Conservation (phyloP, 352 stramenopile species). For the Phytophthora podocarpi region DNA sequence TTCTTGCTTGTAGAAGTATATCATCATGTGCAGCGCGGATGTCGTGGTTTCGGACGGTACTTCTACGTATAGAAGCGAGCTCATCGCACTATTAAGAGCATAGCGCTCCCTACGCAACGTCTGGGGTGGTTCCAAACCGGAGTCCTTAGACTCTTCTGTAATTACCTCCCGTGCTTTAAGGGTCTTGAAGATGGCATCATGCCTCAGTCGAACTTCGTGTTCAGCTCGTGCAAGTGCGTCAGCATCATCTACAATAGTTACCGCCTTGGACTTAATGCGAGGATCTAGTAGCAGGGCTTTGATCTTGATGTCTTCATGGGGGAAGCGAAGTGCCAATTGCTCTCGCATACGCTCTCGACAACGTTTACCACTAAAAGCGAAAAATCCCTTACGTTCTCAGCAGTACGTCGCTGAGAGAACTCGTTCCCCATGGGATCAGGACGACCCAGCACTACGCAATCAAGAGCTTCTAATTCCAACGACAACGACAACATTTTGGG, state of each 20-base stretch:
- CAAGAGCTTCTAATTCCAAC: not conserved
- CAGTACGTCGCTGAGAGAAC: not conserved
- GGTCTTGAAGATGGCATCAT: not conserved
- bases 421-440: not conserved
- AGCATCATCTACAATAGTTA: not conserved
- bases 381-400: not conserved
- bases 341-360: not conserved
- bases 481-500: not conserved
- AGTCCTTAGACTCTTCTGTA: too few species aligned
- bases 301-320: not conserved
- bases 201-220: not conserved
- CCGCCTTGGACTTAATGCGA: constrained; percentile 13
- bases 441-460: constrained; percentile 2
- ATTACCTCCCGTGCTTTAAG: too few species aligned
- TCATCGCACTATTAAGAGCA: not conserved
- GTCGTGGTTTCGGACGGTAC: not conserved
- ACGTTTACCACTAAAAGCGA: not conserved
- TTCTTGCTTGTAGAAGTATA: not conserved
- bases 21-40: not conserved
- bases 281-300: constrained; percentile 13
- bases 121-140: too few species aligned
- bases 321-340: constrained; percentile 2
- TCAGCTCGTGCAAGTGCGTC: not conserved
- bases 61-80: not conserved
- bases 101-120: too few species aligned